Base-by-base conservation (phyloP, 352 stramenopile species). In the Globisporangium spinosum region DNA sequence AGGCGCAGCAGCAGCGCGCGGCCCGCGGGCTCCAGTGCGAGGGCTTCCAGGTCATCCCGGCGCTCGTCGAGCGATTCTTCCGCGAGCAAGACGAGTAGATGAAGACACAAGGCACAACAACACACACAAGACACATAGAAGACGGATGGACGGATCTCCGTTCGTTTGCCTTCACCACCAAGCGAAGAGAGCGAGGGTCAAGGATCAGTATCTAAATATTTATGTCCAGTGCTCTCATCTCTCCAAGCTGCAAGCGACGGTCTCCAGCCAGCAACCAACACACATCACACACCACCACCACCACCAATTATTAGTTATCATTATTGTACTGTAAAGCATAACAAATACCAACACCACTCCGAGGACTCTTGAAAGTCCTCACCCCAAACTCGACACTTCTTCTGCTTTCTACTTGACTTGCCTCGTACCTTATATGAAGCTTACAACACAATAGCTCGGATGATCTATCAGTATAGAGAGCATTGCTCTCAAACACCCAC, bases 51-150 rank as follows among this genome's bases (percentile, higher is more conserved):
- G 74, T 71, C 25, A 80, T 83, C 55, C 77, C 77, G 45, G 75
- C 79, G 68, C 65, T 83, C 53, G 58, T 83, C 58, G 71, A 85
- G 65, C 69, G 71, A 34, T 85, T 85, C 56, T 75, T 85, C 65
- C 74, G 70, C 13, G 73, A 79, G 23, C 47, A 64, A n/a, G 53
- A 64, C 38, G 57, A 49, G 22, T 69, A 57, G 45, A 29, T 35
- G 20, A 53, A 35, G 7, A 22, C 9, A 59, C 23, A 40, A 13
- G 22, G 38, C 35, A 20, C 29, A 64, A 15, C 4, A 13, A 23
- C 29, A 57, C 43, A 65, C 25, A 65, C 23, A 27, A 17, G 47
- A 60, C 51, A 20, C 51, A 20, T 12, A 22, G 5, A 25, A 45
- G 61, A 51, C 20, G 40, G 40, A 47, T 47, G 15, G 12, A 47